A percentile compares a stretch with the other conserved stretches of the same genome.
phyloP scores from a whole-genome alignment of 306 rosid species.

The Gynostemma pentaphyllum region DNA sequence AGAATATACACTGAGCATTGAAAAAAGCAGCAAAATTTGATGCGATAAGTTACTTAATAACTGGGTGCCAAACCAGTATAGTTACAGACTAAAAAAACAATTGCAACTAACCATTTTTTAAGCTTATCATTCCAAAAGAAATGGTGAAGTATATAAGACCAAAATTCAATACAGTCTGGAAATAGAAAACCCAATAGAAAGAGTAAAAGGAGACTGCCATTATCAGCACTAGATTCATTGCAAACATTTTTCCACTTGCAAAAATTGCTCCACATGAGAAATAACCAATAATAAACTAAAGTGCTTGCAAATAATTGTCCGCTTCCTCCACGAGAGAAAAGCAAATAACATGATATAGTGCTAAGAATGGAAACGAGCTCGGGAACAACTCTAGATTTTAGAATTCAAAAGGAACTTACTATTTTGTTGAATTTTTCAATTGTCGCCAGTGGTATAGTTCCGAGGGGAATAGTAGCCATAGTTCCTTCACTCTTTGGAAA shows the following conservation, averaged over 20 bases:
- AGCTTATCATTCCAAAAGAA: not conserved
- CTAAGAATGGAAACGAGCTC: not conserved
- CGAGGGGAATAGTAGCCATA: conserved; percentile 61
- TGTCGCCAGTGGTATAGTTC: conserved; percentile 80
- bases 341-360: not conserved
- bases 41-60: not conserved
- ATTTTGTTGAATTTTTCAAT: conserved; percentile 78
- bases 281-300: not conserved
- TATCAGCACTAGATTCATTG: not conserved
- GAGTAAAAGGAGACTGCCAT: not conserved
- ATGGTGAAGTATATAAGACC: not conserved
- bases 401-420: conserved; percentile 43
- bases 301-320: not conserved
- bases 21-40: not conserved
- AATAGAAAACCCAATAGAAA: not conserved
- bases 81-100: not conserved
- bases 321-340: not conserved
- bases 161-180: not conserved
- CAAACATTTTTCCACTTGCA: not conserved
- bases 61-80: not conserved
- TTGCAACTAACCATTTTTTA: not conserved
- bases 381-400: not conserved
- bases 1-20: not conserved
- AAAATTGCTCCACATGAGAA: not conserved
- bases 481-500: conserved; percentile 77